These are phyloP conservation scores for Neostapfia colusana DNA, from an alignment of 176 grass and related monocot genomes.

Conservation along the genomic window DNA sequence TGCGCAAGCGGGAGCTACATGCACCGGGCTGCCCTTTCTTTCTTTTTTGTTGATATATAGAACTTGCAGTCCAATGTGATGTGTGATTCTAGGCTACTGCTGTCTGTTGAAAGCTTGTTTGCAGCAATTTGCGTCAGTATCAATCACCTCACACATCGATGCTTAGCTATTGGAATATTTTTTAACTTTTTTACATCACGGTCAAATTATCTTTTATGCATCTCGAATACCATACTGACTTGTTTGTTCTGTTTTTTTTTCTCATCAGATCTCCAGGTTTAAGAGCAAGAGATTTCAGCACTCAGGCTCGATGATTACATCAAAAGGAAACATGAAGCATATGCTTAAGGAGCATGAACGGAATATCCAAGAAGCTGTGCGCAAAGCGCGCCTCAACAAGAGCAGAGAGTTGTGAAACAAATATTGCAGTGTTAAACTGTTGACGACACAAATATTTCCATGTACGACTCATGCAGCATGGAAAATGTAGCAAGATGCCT, in stretches of 20 bases:
- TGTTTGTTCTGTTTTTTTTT: background rate
- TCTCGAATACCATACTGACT: background rate
- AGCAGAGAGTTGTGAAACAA: slow-evolving; percentile 29
- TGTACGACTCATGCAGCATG: background rate
- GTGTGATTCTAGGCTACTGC: background rate
- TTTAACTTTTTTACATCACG: background rate
- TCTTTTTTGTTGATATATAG: background rate
- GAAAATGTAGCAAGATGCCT: background rate
- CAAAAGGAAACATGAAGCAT: slow-evolving; percentile 58
- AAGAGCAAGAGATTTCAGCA: slow-evolving; percentile 54
- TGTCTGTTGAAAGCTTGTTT: background rate
- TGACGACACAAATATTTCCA: background rate
- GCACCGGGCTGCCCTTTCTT: too few species aligned
- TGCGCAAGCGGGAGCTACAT: too few species aligned
- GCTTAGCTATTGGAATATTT: background rate
- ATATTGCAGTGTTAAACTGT: background rate
- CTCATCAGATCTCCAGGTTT: slow-evolving; percentile 42
- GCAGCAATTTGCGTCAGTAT: background rate
- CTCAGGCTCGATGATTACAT: slow-evolving; percentile 61
- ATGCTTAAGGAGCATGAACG: slow-evolving; percentile 78
- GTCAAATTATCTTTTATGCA: background rate
- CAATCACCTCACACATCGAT: background rate
- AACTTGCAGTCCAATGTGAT: background rate
- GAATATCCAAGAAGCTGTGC: slow-evolving; percentile 75
- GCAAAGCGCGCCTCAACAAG: slow-evolving; percentile 61